Evolutionary conservation across 306 rosid species (phyloP).

Genomic region (Pyrus pyrifolia): DNA sequence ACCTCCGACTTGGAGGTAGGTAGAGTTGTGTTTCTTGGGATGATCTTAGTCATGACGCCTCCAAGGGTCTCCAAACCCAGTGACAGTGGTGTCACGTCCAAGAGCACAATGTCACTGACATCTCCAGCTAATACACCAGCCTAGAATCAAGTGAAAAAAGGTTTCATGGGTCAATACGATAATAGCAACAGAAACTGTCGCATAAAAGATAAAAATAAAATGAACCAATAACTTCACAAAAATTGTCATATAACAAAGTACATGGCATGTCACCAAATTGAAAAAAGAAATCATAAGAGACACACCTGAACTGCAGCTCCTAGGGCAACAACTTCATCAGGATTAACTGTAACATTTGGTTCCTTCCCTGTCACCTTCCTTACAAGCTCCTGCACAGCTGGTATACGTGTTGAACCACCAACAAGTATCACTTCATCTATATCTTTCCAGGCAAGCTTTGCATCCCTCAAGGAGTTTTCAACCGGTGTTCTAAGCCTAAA

Average conservation of each 20-base stretch:
- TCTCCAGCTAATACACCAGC: constrained; percentile 79
- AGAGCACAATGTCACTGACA: constrained; percentile 71
- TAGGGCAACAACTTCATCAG: constrained; percentile 90
- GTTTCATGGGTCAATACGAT: neutral
- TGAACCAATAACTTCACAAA: neutral
- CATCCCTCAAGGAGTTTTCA: constrained; percentile 91
- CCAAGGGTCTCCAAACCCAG: constrained; percentile 69
- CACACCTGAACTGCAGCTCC: constrained; percentile 85
- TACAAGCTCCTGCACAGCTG: constrained; percentile 72
- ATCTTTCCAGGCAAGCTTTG: constrained; percentile 77
- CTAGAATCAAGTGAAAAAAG: constrained; percentile 23
- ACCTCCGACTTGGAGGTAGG: constrained; percentile 94
- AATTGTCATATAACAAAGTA: neutral
- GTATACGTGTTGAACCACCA: constrained; percentile 79
- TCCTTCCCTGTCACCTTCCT: constrained; percentile 69
- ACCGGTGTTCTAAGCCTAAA: constrained; percentile 77
- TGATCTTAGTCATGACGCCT: constrained; percentile 90
- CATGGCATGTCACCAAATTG: neutral
- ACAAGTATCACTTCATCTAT: constrained; percentile 81
- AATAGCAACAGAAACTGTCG: neutral
- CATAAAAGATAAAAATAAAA: too few relatives aligned
- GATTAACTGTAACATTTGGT: constrained; percentile 78
- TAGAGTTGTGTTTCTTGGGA: constrained; percentile 90
- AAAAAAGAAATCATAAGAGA: neutral
- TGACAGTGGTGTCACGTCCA: constrained; percentile 66